Evolutionary conservation across 306 rosid genomes (phyloP).

Genomic region (Begonia loranthoides): DNA sequence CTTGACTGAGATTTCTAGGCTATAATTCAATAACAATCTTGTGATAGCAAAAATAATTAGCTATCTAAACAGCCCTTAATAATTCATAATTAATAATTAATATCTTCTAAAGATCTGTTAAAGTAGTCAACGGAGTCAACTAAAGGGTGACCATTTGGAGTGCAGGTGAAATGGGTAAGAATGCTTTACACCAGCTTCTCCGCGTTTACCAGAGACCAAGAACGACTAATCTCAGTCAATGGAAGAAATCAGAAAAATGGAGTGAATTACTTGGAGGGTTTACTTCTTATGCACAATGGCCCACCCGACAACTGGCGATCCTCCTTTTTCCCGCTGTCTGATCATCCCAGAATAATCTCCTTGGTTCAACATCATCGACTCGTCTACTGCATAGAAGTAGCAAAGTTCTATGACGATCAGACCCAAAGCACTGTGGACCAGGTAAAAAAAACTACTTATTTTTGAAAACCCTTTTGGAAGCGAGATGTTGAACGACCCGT

Average conservation of each 20-base stretch:
- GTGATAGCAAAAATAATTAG: too few relatives aligned
- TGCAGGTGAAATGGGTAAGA: constrained; percentile 59
- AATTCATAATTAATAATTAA: too few relatives aligned
- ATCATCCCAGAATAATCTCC: constrained; percentile 37
- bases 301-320: constrained; percentile 23
- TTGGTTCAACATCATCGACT: constrained; percentile 34
- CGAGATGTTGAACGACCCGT: too few relatives aligned
- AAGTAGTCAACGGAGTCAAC: too few relatives aligned
- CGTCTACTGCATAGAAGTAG: constrained; percentile 45
- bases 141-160: too few relatives aligned
- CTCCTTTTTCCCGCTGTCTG: constrained; percentile 46
- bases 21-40: too few relatives aligned
- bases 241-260: constrained; percentile 17
- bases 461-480: too few relatives aligned
- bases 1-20: too few relatives aligned
- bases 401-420: constrained; percentile 36
- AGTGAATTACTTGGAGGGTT: constrained; percentile 56
- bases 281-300: constrained; percentile 31
- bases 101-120: too few relatives aligned
- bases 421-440: constrained; percentile 16
- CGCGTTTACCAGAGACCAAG: constrained; percentile 54
- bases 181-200: constrained; percentile 49
- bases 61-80: too few relatives aligned
- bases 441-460: constrained; percentile 17
- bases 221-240: constrained; percentile 30